Conservation (phyloP, 768 basidiomycete genomes). For the Termitomyces sp. region DNA sequence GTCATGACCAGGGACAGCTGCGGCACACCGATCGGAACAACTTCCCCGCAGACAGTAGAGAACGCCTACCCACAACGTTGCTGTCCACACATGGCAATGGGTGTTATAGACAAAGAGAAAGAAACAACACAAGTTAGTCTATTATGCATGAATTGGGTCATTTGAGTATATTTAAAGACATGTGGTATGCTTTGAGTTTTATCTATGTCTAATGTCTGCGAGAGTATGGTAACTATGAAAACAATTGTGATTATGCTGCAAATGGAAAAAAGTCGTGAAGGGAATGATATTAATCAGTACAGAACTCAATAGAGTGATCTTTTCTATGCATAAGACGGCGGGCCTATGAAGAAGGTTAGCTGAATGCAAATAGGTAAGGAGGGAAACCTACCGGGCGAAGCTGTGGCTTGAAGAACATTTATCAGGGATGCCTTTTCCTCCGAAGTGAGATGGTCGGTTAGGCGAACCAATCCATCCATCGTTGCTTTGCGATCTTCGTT, state of each 20-base stretch:
- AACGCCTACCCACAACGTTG: too few relatives aligned
- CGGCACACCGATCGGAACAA: too few relatives aligned
- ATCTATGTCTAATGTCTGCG: slow-evolving; percentile 9
- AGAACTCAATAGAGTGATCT: background rate
- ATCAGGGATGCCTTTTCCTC: slow-evolving; percentile 69
- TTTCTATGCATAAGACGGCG: slow-evolving; percentile 31
- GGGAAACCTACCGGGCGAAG: slow-evolving; percentile 52
- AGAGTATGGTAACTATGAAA: slow-evolving; percentile 16
- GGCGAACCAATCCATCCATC: slow-evolving; percentile 66
- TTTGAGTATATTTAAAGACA: background rate
- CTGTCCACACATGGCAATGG: too few relatives aligned
- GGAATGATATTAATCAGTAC: background rate
- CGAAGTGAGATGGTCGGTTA: slow-evolving; percentile 68
- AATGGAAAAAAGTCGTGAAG: slow-evolving; percentile 5
- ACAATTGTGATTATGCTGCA: slow-evolving; percentile 13
- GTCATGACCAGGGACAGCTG: too few relatives aligned
- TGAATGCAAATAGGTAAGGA: background rate
- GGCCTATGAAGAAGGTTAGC: slow-evolving; percentile 19
- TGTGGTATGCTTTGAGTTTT: slow-evolving; percentile 3
- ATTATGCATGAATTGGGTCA: background rate
- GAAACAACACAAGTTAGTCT: too few relatives aligned
- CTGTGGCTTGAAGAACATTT: slow-evolving; percentile 53
- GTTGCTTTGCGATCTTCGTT: slow-evolving; percentile 78
- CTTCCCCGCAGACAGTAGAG: too few relatives aligned
- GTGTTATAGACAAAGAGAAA: too few relatives aligned